Evolutionary conservation across 208 protist species (phyloP), one percentile per base, ranked within the genome.

Genomic region (Cochliopodium minus): DNA sequence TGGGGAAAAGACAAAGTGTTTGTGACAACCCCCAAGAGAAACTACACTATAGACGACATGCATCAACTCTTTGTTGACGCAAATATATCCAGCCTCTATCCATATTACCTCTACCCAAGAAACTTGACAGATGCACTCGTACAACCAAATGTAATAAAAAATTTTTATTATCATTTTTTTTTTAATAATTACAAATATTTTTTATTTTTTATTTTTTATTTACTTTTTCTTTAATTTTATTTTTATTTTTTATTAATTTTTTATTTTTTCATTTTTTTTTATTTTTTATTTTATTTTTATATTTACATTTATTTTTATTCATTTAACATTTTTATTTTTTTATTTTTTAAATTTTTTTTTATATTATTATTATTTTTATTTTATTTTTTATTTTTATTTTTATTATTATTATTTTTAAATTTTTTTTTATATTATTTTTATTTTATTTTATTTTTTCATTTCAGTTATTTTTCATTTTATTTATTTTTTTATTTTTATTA

Each of bases 201-300:
- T 52, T 43, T 43, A 32, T 47, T 52, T 22, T 43, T 43, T 43
- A n/a, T 43, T 43, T 43, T 43, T 43, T 43, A n/a, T 43, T 43
- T 43, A n/a, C n/a, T 43, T 43, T 43, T 43, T 43, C n/a, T 20
- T 43, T 43, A n/a, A n/a, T 43, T 43, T 43, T 43, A n/a, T 43
- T 43, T 43, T 43, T 43, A n/a, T 43, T 43, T 43, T 43, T 43
- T 43, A n/a, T 43, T 43, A n/a, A n/a, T 43, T 43, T 43, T 43
- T 22, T 22, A n/a, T 43, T 43, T 43, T 43, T 43, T 43, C n/a
- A n/a, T 43, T 43, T 43, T 43, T 43, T 43, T 43, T 43, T 43
- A n/a, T 43, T 43, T 43, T 43, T 43, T 43, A n/a, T 43, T 43
- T 43, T 43, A n/a, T 43, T 43, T 43, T 43, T 43, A n/a, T 43